A percentile compares a stretch with the other conserved stretches of the same genome.
Evolutionary conservation across 495 filamentous ascomycete species (phyloP).

Genomic region (Diplogelasinospora grovesii): DNA sequence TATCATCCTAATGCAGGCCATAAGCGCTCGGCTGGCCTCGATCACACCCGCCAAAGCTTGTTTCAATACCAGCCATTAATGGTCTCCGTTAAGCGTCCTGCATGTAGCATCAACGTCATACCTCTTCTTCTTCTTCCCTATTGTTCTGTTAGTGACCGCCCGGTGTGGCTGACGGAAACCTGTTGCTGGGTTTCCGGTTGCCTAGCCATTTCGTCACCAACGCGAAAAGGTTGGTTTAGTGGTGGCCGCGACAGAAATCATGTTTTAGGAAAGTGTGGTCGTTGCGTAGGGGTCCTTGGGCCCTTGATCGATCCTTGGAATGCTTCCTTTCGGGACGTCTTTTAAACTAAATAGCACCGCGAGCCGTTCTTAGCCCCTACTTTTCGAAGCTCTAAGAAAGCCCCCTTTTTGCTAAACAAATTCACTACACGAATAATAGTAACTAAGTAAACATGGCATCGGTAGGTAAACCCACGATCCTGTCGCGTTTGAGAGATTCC

Average conservation of each 20-base stretch:
- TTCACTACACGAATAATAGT: not conserved
- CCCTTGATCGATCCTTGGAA: conserved; percentile 8
- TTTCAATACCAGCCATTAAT: conserved; percentile 7
- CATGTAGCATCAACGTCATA: conserved; percentile 17
- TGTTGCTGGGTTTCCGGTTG: conserved; percentile 1
- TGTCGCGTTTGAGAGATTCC: no score
- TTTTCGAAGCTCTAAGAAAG: conserved; percentile 11
- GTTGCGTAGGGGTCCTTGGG: conserved; percentile 14
- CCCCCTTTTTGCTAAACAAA: not conserved
- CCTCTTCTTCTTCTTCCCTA: not conserved
- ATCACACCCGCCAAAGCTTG: conserved; percentile 13
- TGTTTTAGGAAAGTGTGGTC: conserved; percentile 5
- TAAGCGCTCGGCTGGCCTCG: not conserved
- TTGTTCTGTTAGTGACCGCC: not conserved
- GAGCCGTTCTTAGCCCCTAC: conserved; percentile 1
- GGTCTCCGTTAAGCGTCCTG: conserved; percentile 1
- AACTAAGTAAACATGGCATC: conserved; percentile 17
- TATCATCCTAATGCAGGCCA: conserved; percentile 13
- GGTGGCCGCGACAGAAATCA: no score
- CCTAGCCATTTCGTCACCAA: no score
- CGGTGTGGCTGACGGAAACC: conserved; percentile 1
- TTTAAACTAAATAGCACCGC: conserved; percentile 14
- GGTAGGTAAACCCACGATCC: no score
- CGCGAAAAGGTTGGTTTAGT: no score
- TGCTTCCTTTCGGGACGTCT: no score